Base-by-base conservation (phyloP, 2,329 filamentous ascomycete species). In the Aquanectria penicillioides region DNA sequence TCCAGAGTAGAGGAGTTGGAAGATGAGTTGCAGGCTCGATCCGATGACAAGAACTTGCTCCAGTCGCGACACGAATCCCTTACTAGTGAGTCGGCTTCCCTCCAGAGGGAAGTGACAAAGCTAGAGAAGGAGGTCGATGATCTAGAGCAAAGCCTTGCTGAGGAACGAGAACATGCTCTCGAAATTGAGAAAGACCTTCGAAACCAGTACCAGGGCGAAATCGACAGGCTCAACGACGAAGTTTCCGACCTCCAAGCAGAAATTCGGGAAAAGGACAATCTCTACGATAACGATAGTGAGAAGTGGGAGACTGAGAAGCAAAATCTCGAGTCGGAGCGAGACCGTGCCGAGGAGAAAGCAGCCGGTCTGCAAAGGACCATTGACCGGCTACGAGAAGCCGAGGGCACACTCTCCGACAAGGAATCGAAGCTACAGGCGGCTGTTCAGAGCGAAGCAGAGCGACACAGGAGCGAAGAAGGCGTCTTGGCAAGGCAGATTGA, bases 401-500 rank as follows among this genome's bases (percentile, higher is more conserved):
- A 92, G 71, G 87, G 89, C 13, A 86, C 82, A 11, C 77, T 92
- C 25, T 89, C 89, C 17, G 83, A 83, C 61, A 90, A 89, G 71
- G 90, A 93, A 68, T 80, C 80, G 18, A 89, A 83, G 70, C 77
- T 93, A 15, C 86, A 91, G 70, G 83, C 89, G 68, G 86, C 87
- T 4, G 80, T 93, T 11, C 83, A 89, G 62, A 90, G 86, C 68
- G 91, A 94, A 69, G 84, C 85, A 41, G 85, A 92, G 62, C 87
- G 91, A 20, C 89, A 95, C 69, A 83, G 83, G 62, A 86, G 84
- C 53, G 90, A 94, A 67, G 90, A 94, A 71, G 85, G 85, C 10
- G 77, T 88, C 7, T 79, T 97, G 47, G 86, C 81, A 61, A 83
- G 85, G n/a, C 91, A 95, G 72, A 86, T 97, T 48, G 85, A 90